A percentile compares a stretch with the other conserved stretches of the same genome.
These are phyloP conservation scores for Dichomitus squalens DNA, from an alignment of 1,284 basidiomycete species.

Conservation along the genomic window DNA sequence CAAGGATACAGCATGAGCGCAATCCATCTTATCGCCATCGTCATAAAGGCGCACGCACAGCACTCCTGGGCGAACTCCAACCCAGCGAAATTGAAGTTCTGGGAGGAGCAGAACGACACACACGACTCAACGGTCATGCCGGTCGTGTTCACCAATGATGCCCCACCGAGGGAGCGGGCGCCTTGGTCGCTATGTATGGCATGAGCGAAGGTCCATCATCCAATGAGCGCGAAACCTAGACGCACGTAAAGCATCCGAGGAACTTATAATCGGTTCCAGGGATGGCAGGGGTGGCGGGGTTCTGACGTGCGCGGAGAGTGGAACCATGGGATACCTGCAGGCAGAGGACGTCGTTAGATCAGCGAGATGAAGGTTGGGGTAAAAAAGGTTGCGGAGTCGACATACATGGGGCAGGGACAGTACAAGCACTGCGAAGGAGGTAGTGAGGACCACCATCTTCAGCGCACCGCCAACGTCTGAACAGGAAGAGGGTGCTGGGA, in stretches of 20 bases:
- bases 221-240: slow-evolving; percentile 7
- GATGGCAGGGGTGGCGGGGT: slow-evolving; percentile 32
- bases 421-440: slow-evolving; percentile 19
- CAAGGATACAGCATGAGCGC: slow-evolving; percentile 5
- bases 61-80: slow-evolving; percentile 61
- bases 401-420: slow-evolving; percentile 24
- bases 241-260: slow-evolving; percentile 67
- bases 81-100: slow-evolving; percentile 61
- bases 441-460: slow-evolving; percentile 20
- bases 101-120: slow-evolving; percentile 57
- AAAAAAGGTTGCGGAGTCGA: neutral
- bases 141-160: slow-evolving; percentile 44
- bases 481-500: slow-evolving; percentile 15
- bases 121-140: slow-evolving; percentile 70
- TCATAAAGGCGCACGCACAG: slow-evolving; percentile 45
- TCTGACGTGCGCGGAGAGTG: slow-evolving; percentile 18
- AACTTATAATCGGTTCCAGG: slow-evolving; percentile 56
- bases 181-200: slow-evolving; percentile 43
- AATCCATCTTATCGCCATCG: neutral
- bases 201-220: neutral
- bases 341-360: neutral
- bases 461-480: slow-evolving; percentile 7
- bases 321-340: slow-evolving; percentile 19
- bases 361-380: neutral
- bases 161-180: slow-evolving; percentile 53